A percentile compares a stretch with the other conserved stretches of the same genome.
phyloP scores from a whole-genome alignment of 2,329 filamentous ascomycete genomes.

The Ascochyta pisi region DNA sequence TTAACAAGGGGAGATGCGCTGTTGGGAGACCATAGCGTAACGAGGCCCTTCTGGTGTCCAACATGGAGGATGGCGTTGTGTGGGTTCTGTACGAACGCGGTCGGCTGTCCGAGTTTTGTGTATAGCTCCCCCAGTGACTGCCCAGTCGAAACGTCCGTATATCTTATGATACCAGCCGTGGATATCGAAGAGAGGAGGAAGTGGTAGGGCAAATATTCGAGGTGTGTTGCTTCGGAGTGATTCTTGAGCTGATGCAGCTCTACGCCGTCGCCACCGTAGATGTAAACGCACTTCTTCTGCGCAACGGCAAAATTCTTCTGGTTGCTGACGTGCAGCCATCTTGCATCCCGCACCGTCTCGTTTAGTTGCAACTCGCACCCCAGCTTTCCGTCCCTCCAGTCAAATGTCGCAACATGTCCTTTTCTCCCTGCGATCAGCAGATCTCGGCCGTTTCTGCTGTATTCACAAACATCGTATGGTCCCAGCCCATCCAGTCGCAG shows the following conservation, averaged over 20 bases:
- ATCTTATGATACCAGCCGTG: slow-evolving; percentile 80
- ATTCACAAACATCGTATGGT: slow-evolving; percentile 87
- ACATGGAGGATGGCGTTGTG: slow-evolving; percentile 91
- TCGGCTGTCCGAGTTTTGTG: slow-evolving; percentile 83
- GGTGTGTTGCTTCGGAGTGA: slow-evolving; percentile 87
- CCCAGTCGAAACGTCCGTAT: slow-evolving; percentile 94
- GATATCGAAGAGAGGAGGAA: slow-evolving; percentile 90
- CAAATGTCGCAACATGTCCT: slow-evolving; percentile 94
- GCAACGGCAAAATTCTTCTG: slow-evolving; percentile 94
- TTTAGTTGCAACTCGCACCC: slow-evolving; percentile 89
- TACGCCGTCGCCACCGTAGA: slow-evolving; percentile 89
- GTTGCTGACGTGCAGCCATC: slow-evolving; percentile 81
- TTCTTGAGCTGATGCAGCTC: slow-evolving; percentile 91
- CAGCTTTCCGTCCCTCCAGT: slow-evolving; percentile 91
- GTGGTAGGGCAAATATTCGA: slow-evolving; percentile 96
- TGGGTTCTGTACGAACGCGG: slow-evolving; percentile 84
- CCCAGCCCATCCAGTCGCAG: slow-evolving; percentile 78
- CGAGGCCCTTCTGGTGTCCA: slow-evolving; percentile 93
- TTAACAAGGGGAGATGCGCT: slow-evolving; percentile 86
- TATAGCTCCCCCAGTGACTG: slow-evolving; percentile 84
- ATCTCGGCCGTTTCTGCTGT: slow-evolving; percentile 86
- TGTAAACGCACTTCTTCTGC: slow-evolving; percentile 96
- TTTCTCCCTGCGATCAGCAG: slow-evolving; percentile 86
- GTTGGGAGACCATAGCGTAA: slow-evolving; percentile 96
- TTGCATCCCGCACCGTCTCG: slow-evolving; percentile 87